Evolutionary conservation across 2,329 filamentous ascomycete species (phyloP), one percentile per base, ranked within the genome.

Genomic region (Sarocladiaceae sp.): DNA sequence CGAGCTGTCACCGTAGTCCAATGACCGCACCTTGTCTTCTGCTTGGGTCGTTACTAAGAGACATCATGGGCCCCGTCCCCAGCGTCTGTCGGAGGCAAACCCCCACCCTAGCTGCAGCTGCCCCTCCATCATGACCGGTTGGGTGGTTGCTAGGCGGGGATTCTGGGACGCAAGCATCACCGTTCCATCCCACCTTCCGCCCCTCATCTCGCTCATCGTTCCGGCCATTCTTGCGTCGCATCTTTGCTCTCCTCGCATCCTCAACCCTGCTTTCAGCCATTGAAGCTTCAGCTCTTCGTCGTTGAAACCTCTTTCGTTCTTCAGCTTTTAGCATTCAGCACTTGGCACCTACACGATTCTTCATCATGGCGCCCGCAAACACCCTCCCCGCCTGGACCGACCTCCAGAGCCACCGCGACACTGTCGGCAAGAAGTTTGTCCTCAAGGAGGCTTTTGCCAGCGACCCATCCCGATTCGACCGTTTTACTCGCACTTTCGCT

Each of bases 361-460:
- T 46, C 61, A 72, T 56, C 54, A 83, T 95, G 80, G 78, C 87
- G 56, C 89, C 94, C 73, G 84, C 91, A 56, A 89, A 82, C 63
- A 85, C 88, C 51, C 83, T 95, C 56, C 74, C 82, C 57, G 83
- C 88, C 61, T 98, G 93, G 91, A 78, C 85, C 64, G 80, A 86
- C 63, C 88, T 98, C 61, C 87, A 95, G 71, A 77, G 87, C 59
- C 90, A 97, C 70, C 89, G 94, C 70, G 83, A 87, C 67, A 77
- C 76, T 51, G 79, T 93, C 39, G 90, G 88, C 60, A 90, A 90
- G 72, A 82, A 83, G 62, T 93, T 97, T 62, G 83, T 95, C 51
- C 79, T 97, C 53, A 95, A 95, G 73, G 85, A 95, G 53, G 87
- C 88, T 63, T 98, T 97, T 68, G 77, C 87, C 59, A 82, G 88